Evolutionary conservation across 495 filamentous ascomycete genomes (phyloP).

Genomic region (Talaromyces proteolyticus): DNA sequence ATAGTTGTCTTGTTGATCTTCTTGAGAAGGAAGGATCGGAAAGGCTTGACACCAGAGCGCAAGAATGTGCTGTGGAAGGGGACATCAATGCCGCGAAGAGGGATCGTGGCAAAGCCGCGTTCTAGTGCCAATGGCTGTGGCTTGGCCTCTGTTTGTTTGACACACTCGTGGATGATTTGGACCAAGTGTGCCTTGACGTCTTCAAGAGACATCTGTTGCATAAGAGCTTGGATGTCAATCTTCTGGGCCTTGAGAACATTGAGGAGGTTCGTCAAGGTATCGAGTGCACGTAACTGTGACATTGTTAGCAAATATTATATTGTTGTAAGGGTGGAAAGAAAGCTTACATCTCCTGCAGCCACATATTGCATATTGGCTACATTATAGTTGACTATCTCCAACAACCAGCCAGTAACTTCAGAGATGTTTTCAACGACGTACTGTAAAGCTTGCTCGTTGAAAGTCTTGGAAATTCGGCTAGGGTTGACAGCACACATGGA

Average conservation of each 20-base stretch:
- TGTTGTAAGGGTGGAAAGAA: neutral
- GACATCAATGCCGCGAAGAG: constrained; percentile 93
- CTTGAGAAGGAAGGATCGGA: constrained; percentile 94
- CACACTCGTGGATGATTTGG: constrained; percentile 80
- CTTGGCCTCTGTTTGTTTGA: constrained; percentile 80
- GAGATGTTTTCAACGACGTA: constrained; percentile 92
- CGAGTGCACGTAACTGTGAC: constrained; percentile 72
- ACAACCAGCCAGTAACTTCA: constrained; percentile 86
- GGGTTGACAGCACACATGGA: constrained; percentile 99
- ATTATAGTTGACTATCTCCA: constrained; percentile 99
- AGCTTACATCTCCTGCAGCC: constrained; percentile 76
- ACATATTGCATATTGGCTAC: constrained; percentile 99
- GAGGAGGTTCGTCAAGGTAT: constrained; percentile 84
- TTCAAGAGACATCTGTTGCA: constrained; percentile 75
- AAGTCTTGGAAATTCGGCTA: constrained; percentile 92
- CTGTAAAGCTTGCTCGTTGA: constrained; percentile 93
- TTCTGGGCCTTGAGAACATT: constrained; percentile 95
- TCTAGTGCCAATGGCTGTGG: constrained; percentile 81
- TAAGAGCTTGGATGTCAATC: constrained; percentile 90
- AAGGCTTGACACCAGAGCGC: constrained; percentile 95
- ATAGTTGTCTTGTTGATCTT: constrained; percentile 99
- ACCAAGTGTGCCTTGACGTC: constrained; percentile 76
- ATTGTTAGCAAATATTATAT: constrained; percentile 19
- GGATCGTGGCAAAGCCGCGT: constrained; percentile 95
- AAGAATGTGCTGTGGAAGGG: constrained; percentile 99